Conservation (phyloP, 164 flowering plant species). For the Taxillus chinensis region DNA sequence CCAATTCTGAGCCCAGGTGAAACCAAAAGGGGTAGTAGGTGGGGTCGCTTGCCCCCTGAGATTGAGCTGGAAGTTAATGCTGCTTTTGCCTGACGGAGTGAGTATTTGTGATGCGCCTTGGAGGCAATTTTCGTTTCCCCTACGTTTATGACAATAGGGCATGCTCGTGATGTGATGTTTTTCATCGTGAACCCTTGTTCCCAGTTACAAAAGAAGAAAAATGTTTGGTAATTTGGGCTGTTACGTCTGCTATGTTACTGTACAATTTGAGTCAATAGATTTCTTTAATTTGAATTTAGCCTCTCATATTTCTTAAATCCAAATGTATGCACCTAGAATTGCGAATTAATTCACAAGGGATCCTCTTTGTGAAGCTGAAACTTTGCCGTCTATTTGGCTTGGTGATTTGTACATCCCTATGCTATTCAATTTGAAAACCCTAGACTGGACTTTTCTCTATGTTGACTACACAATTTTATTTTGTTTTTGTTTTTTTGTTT, state of each 20-base stretch:
- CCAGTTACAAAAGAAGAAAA: neutral
- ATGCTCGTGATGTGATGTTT: neutral
- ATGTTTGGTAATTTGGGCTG: slow-evolving; percentile 1
- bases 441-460: no score
- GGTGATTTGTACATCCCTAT: no score
- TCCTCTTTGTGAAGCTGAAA: no score
- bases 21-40: no score
- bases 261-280: neutral
- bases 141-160: neutral
- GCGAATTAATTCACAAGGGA: no score
- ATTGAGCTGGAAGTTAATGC: slow-evolving; percentile 27
- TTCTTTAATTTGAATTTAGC: neutral
- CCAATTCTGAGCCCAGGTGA: no score
- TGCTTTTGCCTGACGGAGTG: slow-evolving; percentile 3
- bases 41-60: neutral
- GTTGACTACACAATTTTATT: no score
- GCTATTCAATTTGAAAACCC: no score
- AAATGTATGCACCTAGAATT: no score
- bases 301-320: neutral
- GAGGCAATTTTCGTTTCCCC: neutral
- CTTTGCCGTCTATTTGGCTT: no score
- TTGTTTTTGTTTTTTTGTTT: no score
- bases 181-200: neutral
- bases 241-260: neutral
- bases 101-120: neutral